These are phyloP conservation scores for Parasitella parasitica DNA, from an alignment of 371 early-diverging fungal genomes.

Conservation along the genomic window DNA sequence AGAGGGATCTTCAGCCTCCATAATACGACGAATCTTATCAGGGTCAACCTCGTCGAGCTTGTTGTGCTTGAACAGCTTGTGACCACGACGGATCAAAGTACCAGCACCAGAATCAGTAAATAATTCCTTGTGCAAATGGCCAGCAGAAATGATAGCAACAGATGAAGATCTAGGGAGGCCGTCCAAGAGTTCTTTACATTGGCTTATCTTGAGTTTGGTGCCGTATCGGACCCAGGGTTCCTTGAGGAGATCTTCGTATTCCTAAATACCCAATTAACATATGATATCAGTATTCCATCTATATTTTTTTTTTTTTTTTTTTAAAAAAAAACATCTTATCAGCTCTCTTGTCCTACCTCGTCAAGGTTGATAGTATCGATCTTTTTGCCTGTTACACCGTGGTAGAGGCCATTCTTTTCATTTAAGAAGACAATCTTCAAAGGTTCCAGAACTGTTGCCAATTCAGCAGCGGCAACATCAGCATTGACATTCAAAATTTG, in stretches of 20 bases:
- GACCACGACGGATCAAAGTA: conserved; percentile 93
- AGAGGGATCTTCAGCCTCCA: conserved; percentile 73
- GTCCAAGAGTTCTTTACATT: conserved; percentile 94
- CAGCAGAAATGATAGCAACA: conserved; percentile 95
- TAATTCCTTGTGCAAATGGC: conserved; percentile 94
- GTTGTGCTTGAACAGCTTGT: conserved; percentile 77
- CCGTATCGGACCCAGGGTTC: conserved; percentile 96
- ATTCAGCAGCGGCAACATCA: conserved; percentile 95
- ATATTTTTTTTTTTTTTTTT: no score
- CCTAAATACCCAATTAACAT: conserved; percentile 22
- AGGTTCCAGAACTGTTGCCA: conserved; percentile 94
- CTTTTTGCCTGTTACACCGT: conserved; percentile 90
- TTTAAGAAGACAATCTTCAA: conserved; percentile 95
- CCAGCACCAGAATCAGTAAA: conserved; percentile 97
- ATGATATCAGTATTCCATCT: not conserved
- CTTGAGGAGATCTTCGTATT: conserved; percentile 81
- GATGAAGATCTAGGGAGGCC: conserved; percentile 93
- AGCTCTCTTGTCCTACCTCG: conserved; percentile 67
- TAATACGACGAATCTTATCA: conserved; percentile 81
- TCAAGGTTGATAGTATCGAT: conserved; percentile 94
- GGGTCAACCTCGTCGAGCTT: conserved; percentile 69
- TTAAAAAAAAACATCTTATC: not conserved
- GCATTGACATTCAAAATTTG: conserved; percentile 98
- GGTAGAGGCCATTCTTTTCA: conserved; percentile 93
- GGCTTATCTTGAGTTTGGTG: conserved; percentile 92